phyloP scores from a whole-genome alignment of 305 asterid species.

The Caryopteris hybrid region DNA sequence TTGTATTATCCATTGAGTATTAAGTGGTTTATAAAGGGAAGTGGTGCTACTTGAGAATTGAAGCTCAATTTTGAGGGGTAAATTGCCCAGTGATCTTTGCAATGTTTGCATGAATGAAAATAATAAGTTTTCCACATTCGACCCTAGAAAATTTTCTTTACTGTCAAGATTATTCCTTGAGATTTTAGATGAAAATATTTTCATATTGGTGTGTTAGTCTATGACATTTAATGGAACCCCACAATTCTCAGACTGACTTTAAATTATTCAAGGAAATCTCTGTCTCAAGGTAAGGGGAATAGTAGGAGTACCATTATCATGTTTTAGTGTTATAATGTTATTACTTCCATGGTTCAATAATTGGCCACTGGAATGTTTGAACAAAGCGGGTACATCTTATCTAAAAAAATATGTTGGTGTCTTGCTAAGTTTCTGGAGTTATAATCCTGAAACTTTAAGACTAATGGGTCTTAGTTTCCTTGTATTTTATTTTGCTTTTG shows the following conservation, averaged over 20 bases:
- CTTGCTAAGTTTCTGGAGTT: background rate
- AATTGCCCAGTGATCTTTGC: background rate
- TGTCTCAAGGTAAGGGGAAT: background rate
- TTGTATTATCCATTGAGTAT: background rate
- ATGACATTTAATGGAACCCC: background rate
- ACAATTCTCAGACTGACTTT: background rate
- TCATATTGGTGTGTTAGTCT: background rate
- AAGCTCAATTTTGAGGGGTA: background rate
- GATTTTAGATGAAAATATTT: background rate
- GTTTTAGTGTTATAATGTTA: too few species aligned
- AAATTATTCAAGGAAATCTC: background rate
- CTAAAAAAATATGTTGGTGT: background rate
- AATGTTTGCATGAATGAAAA: conserved; percentile 7
- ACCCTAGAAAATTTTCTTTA: background rate
- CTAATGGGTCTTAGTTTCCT: background rate
- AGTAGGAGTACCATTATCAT: background rate
- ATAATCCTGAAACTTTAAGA: background rate
- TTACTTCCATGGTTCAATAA: background rate
- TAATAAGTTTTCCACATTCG: background rate
- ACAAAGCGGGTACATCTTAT: too few species aligned
- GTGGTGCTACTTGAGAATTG: background rate
- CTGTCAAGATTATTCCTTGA: background rate
- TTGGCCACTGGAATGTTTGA: too few species aligned
- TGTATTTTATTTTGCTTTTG: background rate
- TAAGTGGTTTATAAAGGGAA: background rate